phyloP scores from a whole-genome alignment of 768 basidiomycete species.

The Coprinopsis cinerea region DNA sequence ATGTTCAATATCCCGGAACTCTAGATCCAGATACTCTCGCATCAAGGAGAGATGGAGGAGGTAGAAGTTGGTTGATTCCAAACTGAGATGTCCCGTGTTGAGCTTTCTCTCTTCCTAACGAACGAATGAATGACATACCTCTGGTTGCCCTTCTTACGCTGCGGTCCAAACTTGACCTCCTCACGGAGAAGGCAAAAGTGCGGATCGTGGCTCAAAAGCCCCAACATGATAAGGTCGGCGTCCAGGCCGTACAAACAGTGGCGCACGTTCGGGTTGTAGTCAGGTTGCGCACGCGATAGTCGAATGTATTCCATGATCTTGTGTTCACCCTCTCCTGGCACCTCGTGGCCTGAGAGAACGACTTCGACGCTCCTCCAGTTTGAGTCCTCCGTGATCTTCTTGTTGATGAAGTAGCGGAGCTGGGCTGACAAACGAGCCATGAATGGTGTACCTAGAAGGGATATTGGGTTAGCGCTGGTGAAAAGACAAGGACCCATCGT shows the following conservation, averaged over 20 bases:
- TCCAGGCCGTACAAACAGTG: slow-evolving; percentile 99
- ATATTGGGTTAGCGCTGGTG: no score
- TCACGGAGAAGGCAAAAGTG: slow-evolving; percentile 97
- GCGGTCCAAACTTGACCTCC: slow-evolving; percentile 95
- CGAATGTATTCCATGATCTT: slow-evolving; percentile 99
- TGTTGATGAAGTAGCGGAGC: slow-evolving; percentile 93
- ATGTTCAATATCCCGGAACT: slow-evolving; percentile 73
- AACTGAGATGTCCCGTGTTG: slow-evolving; percentile 20
- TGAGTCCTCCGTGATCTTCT: slow-evolving; percentile 96
- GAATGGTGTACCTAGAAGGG: slow-evolving; percentile 74
- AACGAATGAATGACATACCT: slow-evolving; percentile 23
- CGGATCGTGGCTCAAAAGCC: slow-evolving; percentile 93
- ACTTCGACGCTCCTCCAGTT: slow-evolving; percentile 92
- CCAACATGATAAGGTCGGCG: slow-evolving; percentile 98
- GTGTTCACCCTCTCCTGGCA: slow-evolving; percentile 98
- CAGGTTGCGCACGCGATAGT: slow-evolving; percentile 86
- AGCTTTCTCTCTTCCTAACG: slow-evolving; percentile 17
- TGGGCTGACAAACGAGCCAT: slow-evolving; percentile 92
- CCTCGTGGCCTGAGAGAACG: slow-evolving; percentile 94
- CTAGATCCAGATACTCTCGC: slow-evolving; percentile 96
- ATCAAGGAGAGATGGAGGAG: slow-evolving; percentile 90
- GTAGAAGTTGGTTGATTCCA: slow-evolving; percentile 88
- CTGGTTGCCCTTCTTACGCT: slow-evolving; percentile 63
- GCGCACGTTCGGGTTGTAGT: slow-evolving; percentile 93
- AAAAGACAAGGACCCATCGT: no score